Percentiles rank a stretch among this genome's conserved stretches.
phyloP scores from a whole-genome alignment of 345 rosid species.

The Zanthoxylum bungeanum region DNA sequence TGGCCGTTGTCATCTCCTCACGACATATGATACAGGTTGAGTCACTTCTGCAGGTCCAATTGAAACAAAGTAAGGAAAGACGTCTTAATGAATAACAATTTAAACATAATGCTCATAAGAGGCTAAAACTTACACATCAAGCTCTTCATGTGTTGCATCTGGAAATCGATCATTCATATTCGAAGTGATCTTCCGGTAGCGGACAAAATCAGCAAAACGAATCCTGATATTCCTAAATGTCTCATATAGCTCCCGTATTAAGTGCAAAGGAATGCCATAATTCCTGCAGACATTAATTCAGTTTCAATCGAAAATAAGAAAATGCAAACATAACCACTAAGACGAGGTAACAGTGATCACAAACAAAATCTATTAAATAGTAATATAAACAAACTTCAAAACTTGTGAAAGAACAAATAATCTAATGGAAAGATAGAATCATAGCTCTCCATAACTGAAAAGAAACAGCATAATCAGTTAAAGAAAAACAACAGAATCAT shows the following conservation, averaged over 20 bases:
- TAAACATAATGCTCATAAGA: conserved; percentile 1
- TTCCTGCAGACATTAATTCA: conserved; percentile 52
- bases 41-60: conserved; percentile 72
- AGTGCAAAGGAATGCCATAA: conserved; percentile 91
- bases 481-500: background rate
- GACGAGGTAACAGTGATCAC: background rate
- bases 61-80: conserved; percentile 17
- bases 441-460: background rate
- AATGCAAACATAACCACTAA: background rate
- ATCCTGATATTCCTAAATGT: conserved; percentile 90
- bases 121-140: conserved; percentile 54
- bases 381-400: background rate
- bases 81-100: conserved; percentile 4
- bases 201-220: conserved; percentile 87
- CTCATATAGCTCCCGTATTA: conserved; percentile 94
- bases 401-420: background rate
- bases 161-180: conserved; percentile 97
- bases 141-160: conserved; percentile 91
- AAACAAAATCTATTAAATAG: background rate
- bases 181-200: conserved; percentile 91
- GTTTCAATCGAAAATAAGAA: background rate
- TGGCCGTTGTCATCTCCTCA: conserved; percentile 95
- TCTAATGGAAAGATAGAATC: background rate
- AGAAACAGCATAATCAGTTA: background rate
- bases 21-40: conserved; percentile 96